phyloP scores from a whole-genome alignment of 2,329 filamentous ascomycete genomes.

The Plenodomus tracheiphilus region DNA sequence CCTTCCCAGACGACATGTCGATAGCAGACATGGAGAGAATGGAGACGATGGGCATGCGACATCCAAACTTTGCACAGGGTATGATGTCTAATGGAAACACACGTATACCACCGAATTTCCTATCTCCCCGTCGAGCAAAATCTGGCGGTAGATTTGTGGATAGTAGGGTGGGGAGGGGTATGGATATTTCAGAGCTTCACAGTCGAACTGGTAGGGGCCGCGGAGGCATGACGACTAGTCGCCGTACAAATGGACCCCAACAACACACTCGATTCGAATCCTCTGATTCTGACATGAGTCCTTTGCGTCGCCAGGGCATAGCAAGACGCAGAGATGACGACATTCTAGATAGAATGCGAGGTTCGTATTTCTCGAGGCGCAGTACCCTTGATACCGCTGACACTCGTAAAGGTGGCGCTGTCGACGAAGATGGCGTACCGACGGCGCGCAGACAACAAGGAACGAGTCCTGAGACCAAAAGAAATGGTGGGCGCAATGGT shows the following conservation, averaged over 20 bases:
- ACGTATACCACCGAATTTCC: conserved; percentile 5
- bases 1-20: conserved; percentile 11
- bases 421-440: too few relatives aligned
- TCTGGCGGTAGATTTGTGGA: not conserved
- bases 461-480: not conserved
- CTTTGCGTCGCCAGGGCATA: not conserved
- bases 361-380: too few relatives aligned
- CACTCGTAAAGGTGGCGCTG: too few relatives aligned
- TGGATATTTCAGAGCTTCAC: conserved; percentile 2
- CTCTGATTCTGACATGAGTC: not conserved
- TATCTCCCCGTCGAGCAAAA: conserved; percentile 4
- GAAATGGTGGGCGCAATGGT: not conserved
- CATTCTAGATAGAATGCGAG: not conserved
- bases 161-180: conserved; percentile 1
- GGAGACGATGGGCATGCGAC: conserved; percentile 7
- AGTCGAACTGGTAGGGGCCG: conserved; percentile 4
- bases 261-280: too few relatives aligned
- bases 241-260: not conserved
- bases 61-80: conserved; percentile 6
- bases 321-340: conserved; percentile 4
- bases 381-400: too few relatives aligned
- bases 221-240: conserved; percentile 3
- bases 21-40: conserved; percentile 10
- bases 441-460: conserved; percentile 1
- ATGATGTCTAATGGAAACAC: conserved; percentile 2